Conservation (phyloP, 345 rosid genomes). For the Hirschfeldia incana region DNA sequence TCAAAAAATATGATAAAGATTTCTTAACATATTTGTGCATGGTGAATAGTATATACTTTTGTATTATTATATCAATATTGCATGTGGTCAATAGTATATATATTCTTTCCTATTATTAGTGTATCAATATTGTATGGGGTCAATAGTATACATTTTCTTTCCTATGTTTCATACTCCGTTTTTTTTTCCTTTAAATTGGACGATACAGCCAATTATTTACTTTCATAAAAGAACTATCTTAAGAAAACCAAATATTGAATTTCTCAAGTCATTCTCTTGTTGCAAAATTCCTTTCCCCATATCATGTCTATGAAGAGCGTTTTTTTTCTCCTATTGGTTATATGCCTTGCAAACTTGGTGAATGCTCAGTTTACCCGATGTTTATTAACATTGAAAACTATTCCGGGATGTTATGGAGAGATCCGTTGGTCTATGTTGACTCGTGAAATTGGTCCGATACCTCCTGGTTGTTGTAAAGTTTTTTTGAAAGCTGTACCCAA, state of each 20-base stretch:
- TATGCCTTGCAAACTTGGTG: background rate
- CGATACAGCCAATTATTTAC: background rate
- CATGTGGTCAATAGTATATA: background rate
- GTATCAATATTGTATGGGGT: background rate
- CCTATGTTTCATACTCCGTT: background rate
- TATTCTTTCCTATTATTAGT: background rate
- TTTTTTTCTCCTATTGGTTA: background rate
- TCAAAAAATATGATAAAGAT: no score
- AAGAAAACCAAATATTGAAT: background rate
- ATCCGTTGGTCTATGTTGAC: background rate
- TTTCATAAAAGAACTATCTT: background rate
- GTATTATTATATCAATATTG: background rate
- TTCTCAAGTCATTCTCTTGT: background rate
- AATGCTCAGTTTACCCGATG: background rate
- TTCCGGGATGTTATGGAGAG: background rate
- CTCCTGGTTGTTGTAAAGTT: background rate
- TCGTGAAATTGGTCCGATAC: background rate
- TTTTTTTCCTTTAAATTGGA: background rate
- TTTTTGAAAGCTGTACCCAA: background rate
- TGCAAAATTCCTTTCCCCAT: background rate
- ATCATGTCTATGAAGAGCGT: background rate
- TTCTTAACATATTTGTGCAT: background rate
- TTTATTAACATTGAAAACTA: no score
- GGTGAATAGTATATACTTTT: background rate
- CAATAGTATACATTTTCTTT: background rate